Evolutionary conservation across 331 rosid genomes (phyloP).

Genomic region (Quercus lobata): DNA sequence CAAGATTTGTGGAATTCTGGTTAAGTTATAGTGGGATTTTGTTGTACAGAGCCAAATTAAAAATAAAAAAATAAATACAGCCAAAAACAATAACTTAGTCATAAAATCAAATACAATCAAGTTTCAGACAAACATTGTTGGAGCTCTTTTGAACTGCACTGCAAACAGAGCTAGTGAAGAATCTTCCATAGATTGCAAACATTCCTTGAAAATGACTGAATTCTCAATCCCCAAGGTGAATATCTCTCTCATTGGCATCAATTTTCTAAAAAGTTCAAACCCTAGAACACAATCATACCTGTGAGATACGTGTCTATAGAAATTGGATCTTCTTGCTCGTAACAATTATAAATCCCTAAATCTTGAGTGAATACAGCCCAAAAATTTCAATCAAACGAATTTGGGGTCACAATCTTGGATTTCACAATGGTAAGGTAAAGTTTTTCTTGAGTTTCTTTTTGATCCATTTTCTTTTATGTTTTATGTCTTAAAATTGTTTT

Average conservation of each 20-base stretch:
- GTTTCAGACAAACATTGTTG: constrained; percentile 14
- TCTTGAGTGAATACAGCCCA: too few relatives aligned
- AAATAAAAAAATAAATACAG: not conserved
- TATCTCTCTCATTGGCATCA: not conserved
- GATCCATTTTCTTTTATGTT: too few relatives aligned
- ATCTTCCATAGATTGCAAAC: constrained; percentile 31
- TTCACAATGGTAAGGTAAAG: too few relatives aligned
- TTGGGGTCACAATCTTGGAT: too few relatives aligned
- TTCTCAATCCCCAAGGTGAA: constrained; percentile 32
- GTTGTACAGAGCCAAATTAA: constrained; percentile 33
- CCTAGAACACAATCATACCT: too few relatives aligned
- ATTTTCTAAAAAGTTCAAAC: too few relatives aligned
- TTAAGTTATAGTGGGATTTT: constrained; percentile 21
- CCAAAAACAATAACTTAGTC: constrained; percentile 22
- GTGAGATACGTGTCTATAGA: too few relatives aligned
- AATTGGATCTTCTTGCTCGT: too few relatives aligned
- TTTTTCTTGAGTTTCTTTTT: too few relatives aligned
- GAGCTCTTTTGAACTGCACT: constrained; percentile 13
- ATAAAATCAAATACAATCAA: constrained; percentile 24
- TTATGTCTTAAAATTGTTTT: too few relatives aligned
- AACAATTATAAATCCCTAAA: too few relatives aligned
- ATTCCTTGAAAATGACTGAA: constrained; percentile 39
- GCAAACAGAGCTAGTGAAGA: constrained; percentile 33
- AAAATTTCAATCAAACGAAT: too few relatives aligned
- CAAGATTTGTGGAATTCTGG: constrained; percentile 9